A percentile compares a stretch with the other conserved stretches of the same genome.
phyloP scores from a whole-genome alignment of 257 asterid genomes.

The Avicennia marina region DNA sequence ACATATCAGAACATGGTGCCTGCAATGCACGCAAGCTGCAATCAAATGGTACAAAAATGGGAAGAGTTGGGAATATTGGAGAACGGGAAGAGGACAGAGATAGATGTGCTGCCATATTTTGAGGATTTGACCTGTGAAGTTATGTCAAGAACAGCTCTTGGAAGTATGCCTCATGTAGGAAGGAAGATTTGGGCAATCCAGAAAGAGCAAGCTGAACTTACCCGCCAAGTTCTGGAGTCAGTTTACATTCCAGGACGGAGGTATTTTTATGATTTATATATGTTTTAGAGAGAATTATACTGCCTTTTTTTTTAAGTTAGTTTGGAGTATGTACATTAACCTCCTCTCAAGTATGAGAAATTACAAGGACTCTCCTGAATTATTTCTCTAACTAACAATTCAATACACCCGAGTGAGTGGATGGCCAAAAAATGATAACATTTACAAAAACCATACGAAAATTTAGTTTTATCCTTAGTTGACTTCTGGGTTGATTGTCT shows the following conservation, averaged over 20 bases:
- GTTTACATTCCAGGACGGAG: constrained; percentile 58
- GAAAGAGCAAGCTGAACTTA: constrained; percentile 47
- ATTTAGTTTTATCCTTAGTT: too few relatives aligned
- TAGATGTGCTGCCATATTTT: constrained; percentile 43
- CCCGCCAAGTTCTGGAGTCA: constrained; percentile 36
- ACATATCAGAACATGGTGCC: constrained; percentile 45
- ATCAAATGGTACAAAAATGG: constrained; percentile 48
- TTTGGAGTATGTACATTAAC: too few relatives aligned
- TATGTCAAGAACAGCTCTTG: constrained; percentile 47
- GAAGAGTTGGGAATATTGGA: constrained; percentile 17
- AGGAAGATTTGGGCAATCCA: constrained; percentile 37
- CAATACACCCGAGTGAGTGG: too few relatives aligned
- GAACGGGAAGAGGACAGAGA: constrained; percentile 18
- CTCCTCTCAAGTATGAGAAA: too few relatives aligned
- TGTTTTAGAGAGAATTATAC: too few relatives aligned
- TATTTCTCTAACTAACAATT: too few relatives aligned
- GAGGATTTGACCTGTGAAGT: constrained; percentile 36
- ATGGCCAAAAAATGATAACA: too few relatives aligned
- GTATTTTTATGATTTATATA: constrained; percentile 22
- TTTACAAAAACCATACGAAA: too few relatives aligned
- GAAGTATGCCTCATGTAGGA: constrained; percentile 34
- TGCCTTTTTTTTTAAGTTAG: too few relatives aligned
- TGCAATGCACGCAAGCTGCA: constrained; percentile 39
- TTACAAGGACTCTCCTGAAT: too few relatives aligned
- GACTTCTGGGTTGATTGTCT: too few relatives aligned